A percentile compares a stretch with the other conserved stretches of the same genome.
phyloP scores from a whole-genome alignment of 345 rosid genomes.

The Arabis hirsuta region DNA sequence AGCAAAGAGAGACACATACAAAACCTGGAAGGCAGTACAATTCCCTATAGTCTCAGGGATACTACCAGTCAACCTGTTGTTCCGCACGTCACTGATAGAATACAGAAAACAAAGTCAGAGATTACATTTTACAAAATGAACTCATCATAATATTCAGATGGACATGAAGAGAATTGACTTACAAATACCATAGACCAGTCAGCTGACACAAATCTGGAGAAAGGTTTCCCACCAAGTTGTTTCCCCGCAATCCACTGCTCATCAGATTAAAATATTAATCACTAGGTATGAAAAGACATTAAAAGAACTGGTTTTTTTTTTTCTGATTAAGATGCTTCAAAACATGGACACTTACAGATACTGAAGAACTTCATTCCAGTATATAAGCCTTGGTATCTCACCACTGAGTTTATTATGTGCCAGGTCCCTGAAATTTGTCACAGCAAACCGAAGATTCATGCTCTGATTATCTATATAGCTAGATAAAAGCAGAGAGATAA shows the following conservation, averaged over 20 bases:
- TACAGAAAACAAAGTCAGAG: conserved; percentile 17
- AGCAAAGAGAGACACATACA: conserved; percentile 64
- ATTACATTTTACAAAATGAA: not conserved
- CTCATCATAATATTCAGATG: not conserved
- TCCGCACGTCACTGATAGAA: conserved; percentile 75
- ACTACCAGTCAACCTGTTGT: conserved; percentile 93
- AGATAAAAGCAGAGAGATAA: not conserved
- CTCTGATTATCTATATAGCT: not conserved
- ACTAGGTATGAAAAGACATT: not conserved
- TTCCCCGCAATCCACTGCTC: conserved; percentile 85
- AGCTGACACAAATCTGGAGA: conserved; percentile 95
- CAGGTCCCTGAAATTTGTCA: conserved; percentile 62
- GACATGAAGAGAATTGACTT: conserved; percentile 50
- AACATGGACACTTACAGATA: conserved; percentile 71
- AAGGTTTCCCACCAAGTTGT: conserved; percentile 85
- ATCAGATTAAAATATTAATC: conserved; percentile 16
- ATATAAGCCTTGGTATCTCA: conserved; percentile 95
- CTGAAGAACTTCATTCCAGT: conserved; percentile 98
- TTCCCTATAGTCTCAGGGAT: conserved; percentile 93
- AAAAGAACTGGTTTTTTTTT: not conserved
- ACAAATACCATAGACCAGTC: conserved; percentile 97
- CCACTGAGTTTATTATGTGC: conserved; percentile 91
- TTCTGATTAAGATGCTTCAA: not conserved
- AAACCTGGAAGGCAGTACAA: conserved; percentile 97
- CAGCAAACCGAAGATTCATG: conserved; percentile 7